Base-by-base conservation (phyloP, 495 filamentous ascomycete species). In the Hypomontagnella monticulosa region DNA sequence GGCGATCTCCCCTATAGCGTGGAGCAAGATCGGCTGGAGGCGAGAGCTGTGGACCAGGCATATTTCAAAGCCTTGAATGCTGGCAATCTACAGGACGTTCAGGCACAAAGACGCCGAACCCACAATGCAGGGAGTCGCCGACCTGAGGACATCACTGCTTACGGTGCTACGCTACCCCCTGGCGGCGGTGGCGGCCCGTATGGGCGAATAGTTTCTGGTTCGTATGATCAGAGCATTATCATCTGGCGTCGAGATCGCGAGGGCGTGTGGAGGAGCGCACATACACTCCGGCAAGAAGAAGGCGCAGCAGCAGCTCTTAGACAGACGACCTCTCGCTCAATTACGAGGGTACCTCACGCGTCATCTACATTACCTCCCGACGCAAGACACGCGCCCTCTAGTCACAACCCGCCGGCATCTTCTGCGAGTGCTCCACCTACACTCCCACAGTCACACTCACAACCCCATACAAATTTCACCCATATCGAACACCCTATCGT, bases 171-270 rank as follows among this genome's bases (percentile, higher is more conserved):
- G 62, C 81, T 97, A 9, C 93, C 93, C 16, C 93, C 93, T 1
- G 93, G 93, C 23, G 93, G 93, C 12, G 93, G 93, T 16, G 93
- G 93, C 12, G 91, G 92, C 70, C 81, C 81, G 62, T 94, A 94
- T 83, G 89, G 88, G 19, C 85, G 93, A 14, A 98, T 99, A 58
- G 91, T 99, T 15, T 96, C 92, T 11, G 95, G 95, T 18, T 96
- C 92, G 5, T 99, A 99, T 68, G 95, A 99, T 67, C 92, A 97
- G 77, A 91, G 87, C 36, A 91, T 99, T 57, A 90, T 97, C 63
- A 91, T 99, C 48, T 99, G 95, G 95, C 89, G 89, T 60, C 88
- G 91, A 47, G 90, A 93, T 57, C 83, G 82, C 19, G 86, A 96
- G 64, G 93, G 92, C 2, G 82, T 86, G 32, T 99, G 95, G 94